These are phyloP conservation scores for Scheffersomyces titani DNA, from an alignment of 1,139 yeast species.

Conservation along the genomic window DNA sequence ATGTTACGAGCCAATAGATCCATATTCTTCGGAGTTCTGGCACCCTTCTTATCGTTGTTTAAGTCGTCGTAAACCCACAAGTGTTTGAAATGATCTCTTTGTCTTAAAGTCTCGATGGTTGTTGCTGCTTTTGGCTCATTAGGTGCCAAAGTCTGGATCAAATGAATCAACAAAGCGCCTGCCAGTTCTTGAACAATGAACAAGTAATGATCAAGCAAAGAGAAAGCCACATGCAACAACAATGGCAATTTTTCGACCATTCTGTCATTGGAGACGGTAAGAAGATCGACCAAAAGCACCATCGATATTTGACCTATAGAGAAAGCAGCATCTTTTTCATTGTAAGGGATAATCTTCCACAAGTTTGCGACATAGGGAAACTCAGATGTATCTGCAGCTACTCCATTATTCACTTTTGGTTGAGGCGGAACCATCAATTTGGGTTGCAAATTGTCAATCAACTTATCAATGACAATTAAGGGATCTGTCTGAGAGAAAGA, in stretches of 20 bases:
- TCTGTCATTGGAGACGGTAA: constrained; percentile 60
- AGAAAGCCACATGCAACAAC: constrained; percentile 79
- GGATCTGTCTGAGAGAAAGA: constrained; percentile 62
- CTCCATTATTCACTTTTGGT: constrained; percentile 13
- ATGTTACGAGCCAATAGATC: constrained; percentile 71
- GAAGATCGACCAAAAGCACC: constrained; percentile 78
- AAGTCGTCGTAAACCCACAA: constrained; percentile 90
- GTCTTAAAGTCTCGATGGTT: constrained; percentile 56
- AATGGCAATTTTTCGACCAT: constrained; percentile 64
- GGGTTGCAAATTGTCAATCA: constrained; percentile 75
- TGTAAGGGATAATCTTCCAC: constrained; percentile 54
- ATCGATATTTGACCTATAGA: constrained; percentile 87
- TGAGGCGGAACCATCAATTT: constrained; percentile 82
- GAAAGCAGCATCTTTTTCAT: constrained; percentile 74
- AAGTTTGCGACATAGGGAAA: constrained; percentile 77
- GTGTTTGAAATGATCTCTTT: constrained; percentile 34
- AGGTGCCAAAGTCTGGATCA: constrained; percentile 65
- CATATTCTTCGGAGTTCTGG: constrained; percentile 87
- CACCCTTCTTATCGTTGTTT: constrained; percentile 74
- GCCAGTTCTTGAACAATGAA: constrained; percentile 86
- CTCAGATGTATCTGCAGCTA: constrained; percentile 1
- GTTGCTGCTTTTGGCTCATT: constrained; percentile 54
- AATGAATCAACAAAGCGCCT: constrained; percentile 67
- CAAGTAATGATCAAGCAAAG: constrained; percentile 83
- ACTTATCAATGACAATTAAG: constrained; percentile 57